These are phyloP conservation scores for Truncatella angustata DNA, from an alignment of 2,329 filamentous ascomycete species.

Conservation along the genomic window DNA sequence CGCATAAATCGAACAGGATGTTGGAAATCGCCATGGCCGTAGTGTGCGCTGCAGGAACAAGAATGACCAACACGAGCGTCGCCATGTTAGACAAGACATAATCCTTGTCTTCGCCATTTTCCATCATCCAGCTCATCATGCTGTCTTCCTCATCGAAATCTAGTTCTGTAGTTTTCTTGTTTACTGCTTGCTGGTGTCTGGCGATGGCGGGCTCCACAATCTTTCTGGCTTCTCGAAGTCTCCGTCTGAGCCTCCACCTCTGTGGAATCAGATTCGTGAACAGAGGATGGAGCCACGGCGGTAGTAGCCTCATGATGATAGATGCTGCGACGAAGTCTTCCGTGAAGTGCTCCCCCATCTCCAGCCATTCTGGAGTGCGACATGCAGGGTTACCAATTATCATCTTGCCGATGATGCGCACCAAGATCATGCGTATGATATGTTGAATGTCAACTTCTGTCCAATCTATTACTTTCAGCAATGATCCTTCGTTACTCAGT, in stretches of 20 bases:
- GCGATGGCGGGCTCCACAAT: background rate
- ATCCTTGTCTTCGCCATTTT: slow-evolving; percentile 2
- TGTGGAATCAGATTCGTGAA: slow-evolving; percentile 8
- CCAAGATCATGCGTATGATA: slow-evolving; percentile 3
- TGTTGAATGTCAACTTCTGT: slow-evolving; percentile 6
- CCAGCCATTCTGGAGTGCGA: slow-evolving; percentile 1
- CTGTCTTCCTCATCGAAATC: slow-evolving; percentile 1
- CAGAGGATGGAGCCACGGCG: slow-evolving; percentile 1
- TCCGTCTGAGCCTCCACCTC: slow-evolving; percentile 3
- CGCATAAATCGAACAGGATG: slow-evolving; percentile 5
- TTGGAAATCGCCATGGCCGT: slow-evolving; percentile 9
- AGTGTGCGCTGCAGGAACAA: slow-evolving; percentile 7
- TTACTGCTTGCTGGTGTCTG: background rate
- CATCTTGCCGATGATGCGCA: slow-evolving; percentile 7
- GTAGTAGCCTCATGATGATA: slow-evolving; percentile 7
- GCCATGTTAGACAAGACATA: background rate
- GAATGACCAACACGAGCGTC: slow-evolving; percentile 2
- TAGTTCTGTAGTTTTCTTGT: background rate
- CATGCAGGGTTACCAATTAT: slow-evolving; percentile 5
- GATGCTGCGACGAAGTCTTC: slow-evolving; percentile 4
- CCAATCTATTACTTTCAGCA: too few species aligned
- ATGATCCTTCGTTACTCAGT: too few species aligned
- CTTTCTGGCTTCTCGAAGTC: background rate
- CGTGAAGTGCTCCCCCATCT: slow-evolving; percentile 4
- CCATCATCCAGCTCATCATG: slow-evolving; percentile 5